phyloP scores from a whole-genome alignment of 2,329 filamentous ascomycete genomes.

The Metarhizium brunneum region DNA sequence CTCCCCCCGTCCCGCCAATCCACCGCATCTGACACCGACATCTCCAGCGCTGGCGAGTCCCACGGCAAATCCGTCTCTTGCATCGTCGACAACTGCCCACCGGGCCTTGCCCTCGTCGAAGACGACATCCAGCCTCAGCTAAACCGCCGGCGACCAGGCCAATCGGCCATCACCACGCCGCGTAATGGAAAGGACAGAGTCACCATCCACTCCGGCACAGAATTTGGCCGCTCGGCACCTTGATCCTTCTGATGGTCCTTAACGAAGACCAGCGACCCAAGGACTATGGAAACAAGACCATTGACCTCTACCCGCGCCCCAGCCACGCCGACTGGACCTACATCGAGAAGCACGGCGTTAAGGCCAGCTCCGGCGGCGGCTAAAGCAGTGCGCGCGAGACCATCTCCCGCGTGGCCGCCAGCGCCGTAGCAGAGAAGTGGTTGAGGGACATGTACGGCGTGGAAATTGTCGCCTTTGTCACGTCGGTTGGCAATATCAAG shows the following conservation, averaged over 20 bases:
- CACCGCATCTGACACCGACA: background rate
- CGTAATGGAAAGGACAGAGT: no score
- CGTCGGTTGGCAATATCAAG: constrained; percentile 61
- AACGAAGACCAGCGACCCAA: no score
- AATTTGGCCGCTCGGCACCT: no score
- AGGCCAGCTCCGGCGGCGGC: constrained; percentile 41
- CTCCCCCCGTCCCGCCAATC: constrained; percentile 6
- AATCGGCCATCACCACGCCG: constrained; percentile 68
- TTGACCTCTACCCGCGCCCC: no score
- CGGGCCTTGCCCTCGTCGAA: constrained; percentile 48
- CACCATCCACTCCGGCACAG: no score
- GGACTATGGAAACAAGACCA: no score
- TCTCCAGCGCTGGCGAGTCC: constrained; percentile 46
- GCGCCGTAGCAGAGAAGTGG: constrained; percentile 89
- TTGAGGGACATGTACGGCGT: constrained; percentile 47
- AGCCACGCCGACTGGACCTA: constrained; percentile 47
- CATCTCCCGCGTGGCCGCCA: no score
- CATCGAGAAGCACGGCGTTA: constrained; percentile 84
- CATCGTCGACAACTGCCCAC: constrained; percentile 79
- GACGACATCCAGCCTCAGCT: constrained; percentile 90
- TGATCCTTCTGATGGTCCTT: no score
- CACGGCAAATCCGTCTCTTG: constrained; percentile 90
- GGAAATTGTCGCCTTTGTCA: constrained; percentile 63
- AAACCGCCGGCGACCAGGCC: constrained; percentile 80
- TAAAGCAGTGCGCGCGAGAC: no score